Conservation (phyloP, 345 rosid species). For the Syzygium aromaticum region DNA sequence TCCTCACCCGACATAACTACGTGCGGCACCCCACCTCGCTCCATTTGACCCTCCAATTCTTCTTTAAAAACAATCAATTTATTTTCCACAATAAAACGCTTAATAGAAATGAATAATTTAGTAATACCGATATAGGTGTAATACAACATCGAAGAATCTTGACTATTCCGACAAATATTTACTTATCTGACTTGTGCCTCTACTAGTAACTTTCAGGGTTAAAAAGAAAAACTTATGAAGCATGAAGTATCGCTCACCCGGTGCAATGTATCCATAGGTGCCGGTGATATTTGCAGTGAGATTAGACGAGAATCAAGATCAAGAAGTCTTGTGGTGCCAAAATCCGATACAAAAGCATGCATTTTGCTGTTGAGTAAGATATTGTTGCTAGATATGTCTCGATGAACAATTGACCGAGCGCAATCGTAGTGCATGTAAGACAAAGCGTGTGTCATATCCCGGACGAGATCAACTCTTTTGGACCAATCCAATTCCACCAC, state of each 20-base stretch:
- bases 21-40: too few species aligned
- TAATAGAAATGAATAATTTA: too few species aligned
- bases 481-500: constrained; percentile 6
- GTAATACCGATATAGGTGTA: too few species aligned
- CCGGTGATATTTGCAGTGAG: constrained; percentile 5
- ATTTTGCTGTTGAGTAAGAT: neutral
- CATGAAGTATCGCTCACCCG: constrained; percentile 1
- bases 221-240: too few species aligned
- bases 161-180: too few species aligned
- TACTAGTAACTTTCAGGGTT: too few species aligned
- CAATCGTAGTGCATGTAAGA: constrained; percentile 13
- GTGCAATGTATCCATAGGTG: constrained; percentile 14
- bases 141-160: too few species aligned
- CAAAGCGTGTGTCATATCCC: neutral
- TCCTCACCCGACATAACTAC: too few species aligned
- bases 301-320: constrained; percentile 4
- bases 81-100: too few species aligned
- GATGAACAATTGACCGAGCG: constrained; percentile 5
- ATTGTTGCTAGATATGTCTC: constrained; percentile 18
- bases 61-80: too few species aligned
- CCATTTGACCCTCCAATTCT: too few species aligned
- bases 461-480: neutral
- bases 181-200: too few species aligned
- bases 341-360: constrained; percentile 7
- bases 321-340: constrained; percentile 7